Percentiles rank a stretch among this genome's conserved stretches.
Conservation (phyloP, 331 rosid species). For the Cydonia oblonga region DNA sequence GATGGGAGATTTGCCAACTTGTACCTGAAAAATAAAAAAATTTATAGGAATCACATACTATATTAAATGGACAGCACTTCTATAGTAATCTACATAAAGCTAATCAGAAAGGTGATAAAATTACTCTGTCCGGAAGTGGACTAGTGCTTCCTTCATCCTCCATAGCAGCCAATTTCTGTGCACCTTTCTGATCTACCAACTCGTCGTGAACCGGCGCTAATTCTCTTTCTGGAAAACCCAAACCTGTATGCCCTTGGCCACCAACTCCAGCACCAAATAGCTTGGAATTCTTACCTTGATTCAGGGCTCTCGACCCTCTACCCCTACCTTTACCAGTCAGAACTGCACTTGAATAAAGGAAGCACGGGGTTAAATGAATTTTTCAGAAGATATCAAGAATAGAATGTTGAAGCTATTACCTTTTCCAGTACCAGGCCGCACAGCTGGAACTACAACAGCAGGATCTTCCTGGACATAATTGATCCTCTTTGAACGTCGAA, state of each 20-base stretch:
- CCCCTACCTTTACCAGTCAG: conserved; percentile 24
- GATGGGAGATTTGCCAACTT: conserved; percentile 24
- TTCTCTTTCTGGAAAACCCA: conserved; percentile 17
- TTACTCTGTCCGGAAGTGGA: conserved; percentile 29
- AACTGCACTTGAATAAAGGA: conserved; percentile 13
- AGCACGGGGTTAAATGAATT: not conserved
- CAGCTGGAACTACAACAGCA: conserved; percentile 27
- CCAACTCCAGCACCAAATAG: conserved; percentile 16
- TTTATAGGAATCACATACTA: not conserved
- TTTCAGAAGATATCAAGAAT: not conserved
- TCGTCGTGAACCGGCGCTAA: conserved; percentile 21
- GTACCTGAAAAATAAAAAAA: conserved; percentile 12
- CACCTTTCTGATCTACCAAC: conserved; percentile 20
- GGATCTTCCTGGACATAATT: conserved; percentile 27
- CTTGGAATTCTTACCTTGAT: conserved; percentile 29
- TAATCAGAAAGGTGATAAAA: not conserved
- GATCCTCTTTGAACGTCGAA: conserved; percentile 36
- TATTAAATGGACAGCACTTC: too few relatives aligned
- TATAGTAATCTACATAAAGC: not conserved
- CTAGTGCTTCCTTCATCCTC: conserved; percentile 30
- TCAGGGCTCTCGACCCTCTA: conserved; percentile 29
- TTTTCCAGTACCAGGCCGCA: conserved; percentile 16
- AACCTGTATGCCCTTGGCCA: conserved; percentile 16
- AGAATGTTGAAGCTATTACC: conserved; percentile 5
- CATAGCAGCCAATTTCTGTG: conserved; percentile 17